Percentiles rank a stretch among this genome's conserved stretches.
Conservation (phyloP, 495 filamentous ascomycete genomes). For the Lentithecium fluviatile region DNA sequence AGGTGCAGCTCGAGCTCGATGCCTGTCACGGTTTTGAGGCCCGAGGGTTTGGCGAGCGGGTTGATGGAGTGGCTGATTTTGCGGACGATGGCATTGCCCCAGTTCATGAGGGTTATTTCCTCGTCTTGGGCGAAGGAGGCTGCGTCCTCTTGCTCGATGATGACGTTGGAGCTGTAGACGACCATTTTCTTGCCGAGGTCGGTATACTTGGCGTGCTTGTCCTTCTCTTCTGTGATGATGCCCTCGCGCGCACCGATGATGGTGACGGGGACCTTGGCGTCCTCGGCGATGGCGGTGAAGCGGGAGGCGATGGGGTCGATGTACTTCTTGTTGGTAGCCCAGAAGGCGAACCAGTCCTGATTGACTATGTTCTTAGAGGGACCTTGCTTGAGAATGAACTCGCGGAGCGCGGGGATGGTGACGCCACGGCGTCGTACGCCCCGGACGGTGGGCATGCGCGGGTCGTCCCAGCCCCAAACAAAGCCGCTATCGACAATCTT, state of each 20-base stretch:
- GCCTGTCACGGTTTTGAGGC: conserved; percentile 53
- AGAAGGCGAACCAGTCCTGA: conserved; percentile 88
- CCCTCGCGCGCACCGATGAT: conserved; percentile 66
- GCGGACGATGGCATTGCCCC: conserved; percentile 88
- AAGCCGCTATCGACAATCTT: conserved; percentile 83
- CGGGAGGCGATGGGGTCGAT: conserved; percentile 86
- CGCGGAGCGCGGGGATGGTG: conserved; percentile 82
- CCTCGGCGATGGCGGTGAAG: conserved; percentile 73
- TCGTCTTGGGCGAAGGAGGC: conserved; percentile 77
- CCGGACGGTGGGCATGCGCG: conserved; percentile 89
- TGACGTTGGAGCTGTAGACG: conserved; percentile 64
- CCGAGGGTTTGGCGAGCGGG: conserved; percentile 39
- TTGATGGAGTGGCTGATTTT: conserved; percentile 63
- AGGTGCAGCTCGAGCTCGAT: conserved; percentile 80
- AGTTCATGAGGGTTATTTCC: conserved; percentile 93
- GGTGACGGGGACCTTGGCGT: conserved; percentile 65
- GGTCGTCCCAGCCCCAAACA: conserved; percentile 94
- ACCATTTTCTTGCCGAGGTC: conserved; percentile 83
- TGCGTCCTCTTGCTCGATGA: conserved; percentile 85
- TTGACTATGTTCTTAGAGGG: conserved; percentile 84
- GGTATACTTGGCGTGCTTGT: conserved; percentile 83
- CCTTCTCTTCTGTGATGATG: conserved; percentile 69
- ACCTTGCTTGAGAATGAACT: conserved; percentile 92
- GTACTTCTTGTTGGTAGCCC: conserved; percentile 93
- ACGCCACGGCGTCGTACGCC: conserved; percentile 87